Evolutionary conservation across 768 basidiomycete genomes (phyloP), one percentile per base, ranked within the genome.

Genomic region (Suillus weaverae): DNA sequence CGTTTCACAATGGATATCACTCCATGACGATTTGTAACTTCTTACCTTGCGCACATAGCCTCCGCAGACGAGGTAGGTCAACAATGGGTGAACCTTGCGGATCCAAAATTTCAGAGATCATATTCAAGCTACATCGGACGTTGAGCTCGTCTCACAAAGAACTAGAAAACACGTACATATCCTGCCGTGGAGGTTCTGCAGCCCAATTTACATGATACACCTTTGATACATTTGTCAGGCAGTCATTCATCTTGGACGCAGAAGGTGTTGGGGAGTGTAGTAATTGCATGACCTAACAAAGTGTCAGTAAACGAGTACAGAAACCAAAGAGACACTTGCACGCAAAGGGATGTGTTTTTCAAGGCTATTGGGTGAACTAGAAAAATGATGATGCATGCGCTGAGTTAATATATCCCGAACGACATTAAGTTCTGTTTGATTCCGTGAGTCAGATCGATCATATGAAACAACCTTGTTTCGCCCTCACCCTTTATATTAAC

Each of bases 21-120:
- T 30, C 11, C 18, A 13, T 20, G 30, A 13, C 3, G 18, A 59
- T 41, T 59, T 43, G 5, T 30, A 32, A 18, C 2, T 43, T 30
- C 81, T 50, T 78, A 91, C 91, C 91, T 67, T 81, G 83, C 35
- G 81, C 74, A 72, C 89, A 90, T 38, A 91, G 72, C 64, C 75
- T 76, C 22, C 87, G 84, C 60, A 93, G 77, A 56, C 76, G 79
- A 41, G 77, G 68, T 60, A 92, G 70, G 73, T 92, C 86, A 18
- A 92, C 81, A 18, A 80, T 74, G 3, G 83, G 80, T 4, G 81
- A 77, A 13, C 80, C 73, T 56, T 80, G 75, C 0, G 81, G 76
- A 72, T 89, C 85, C 65, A 92, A 72, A 35, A 89, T 79, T 70
- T 88, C 88, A 18, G 88, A 89, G 35, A 92, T 76, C 5, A 79